Percentiles rank a stretch among this genome's conserved stretches.
phyloP scores from a whole-genome alignment of 371 early-diverging fungal species.

The Mucor plumbeus region DNA sequence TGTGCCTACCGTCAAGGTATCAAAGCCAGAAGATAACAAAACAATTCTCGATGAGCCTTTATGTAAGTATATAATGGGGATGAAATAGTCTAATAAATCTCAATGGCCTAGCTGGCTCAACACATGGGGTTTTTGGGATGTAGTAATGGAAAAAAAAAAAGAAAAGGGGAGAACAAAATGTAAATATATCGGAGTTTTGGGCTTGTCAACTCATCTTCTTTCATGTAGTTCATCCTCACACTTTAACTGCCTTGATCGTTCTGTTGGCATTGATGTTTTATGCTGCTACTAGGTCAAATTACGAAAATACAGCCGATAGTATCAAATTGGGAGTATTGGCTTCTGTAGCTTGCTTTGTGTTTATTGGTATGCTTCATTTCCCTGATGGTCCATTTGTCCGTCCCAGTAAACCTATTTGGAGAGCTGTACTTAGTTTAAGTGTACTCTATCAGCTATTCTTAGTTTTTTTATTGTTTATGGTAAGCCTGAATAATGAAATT shows the following conservation, averaged over 20 bases:
- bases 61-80: constrained; percentile 16
- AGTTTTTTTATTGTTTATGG: constrained; percentile 91
- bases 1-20: constrained; percentile 7
- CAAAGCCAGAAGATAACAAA: constrained; percentile 11
- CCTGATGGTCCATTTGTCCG: constrained; percentile 94
- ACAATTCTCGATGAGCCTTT: constrained; percentile 22
- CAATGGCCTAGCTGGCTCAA: neutral
- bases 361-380: constrained; percentile 88
- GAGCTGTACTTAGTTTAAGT: constrained; percentile 81
- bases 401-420: constrained; percentile 96
- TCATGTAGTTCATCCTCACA: constrained; percentile 55
- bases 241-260: constrained; percentile 54
- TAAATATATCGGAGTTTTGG: constrained; percentile 13
- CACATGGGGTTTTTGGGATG: neutral
- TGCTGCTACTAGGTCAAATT: constrained; percentile 58
- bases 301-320: constrained; percentile 63
- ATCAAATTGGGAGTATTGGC: constrained; percentile 75
- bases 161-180: neutral
- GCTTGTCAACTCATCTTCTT: constrained; percentile 12
- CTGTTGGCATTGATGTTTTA: constrained; percentile 60
- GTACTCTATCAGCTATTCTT: constrained; percentile 88
- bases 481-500: constrained; percentile 29
- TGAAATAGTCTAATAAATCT: neutral
- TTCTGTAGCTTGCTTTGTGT: constrained; percentile 72
- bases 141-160: neutral